Evolutionary conservation across 257 asterid species (phyloP).

Genomic region (Solanum acaule): DNA sequence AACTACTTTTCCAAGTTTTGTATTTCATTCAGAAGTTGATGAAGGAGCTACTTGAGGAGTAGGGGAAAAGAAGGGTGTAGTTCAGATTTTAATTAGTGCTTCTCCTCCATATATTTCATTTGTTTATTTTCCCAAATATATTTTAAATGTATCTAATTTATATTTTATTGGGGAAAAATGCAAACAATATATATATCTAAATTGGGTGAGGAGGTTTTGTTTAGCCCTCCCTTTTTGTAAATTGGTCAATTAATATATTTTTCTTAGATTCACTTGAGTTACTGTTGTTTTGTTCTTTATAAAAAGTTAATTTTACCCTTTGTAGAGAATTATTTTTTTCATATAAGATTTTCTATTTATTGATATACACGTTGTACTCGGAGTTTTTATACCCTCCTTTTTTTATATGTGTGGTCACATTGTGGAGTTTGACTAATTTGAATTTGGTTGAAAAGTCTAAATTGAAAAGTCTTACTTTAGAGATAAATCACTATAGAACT

Average conservation of each 20-base stretch:
- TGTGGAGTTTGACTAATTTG: not conserved
- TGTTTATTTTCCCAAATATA: not conserved
- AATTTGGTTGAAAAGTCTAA: not conserved
- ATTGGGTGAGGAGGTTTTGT: not conserved
- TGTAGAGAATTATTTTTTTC: not conserved
- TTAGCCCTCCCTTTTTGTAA: not conserved
- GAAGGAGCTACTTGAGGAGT: not conserved
- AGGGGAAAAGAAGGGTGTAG: not conserved
- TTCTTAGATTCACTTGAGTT: not conserved
- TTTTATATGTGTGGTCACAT: fast-evolving
- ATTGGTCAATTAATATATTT: not conserved
- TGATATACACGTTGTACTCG: not conserved
- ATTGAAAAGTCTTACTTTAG: not conserved
- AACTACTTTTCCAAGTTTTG: slow-evolving; percentile 2
- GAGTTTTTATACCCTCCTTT: not conserved
- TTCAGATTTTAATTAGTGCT: not conserved
- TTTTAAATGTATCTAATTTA: not conserved
- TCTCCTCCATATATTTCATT: not conserved
- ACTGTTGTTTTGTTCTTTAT: not conserved
- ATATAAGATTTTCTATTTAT: not conserved
- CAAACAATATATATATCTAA: not conserved
- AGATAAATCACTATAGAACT: not conserved
- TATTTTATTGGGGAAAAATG: not conserved
- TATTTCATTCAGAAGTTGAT: slow-evolving; percentile 1
- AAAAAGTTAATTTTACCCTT: not conserved